Evolutionary conservation across 164 flowering plant genomes (phyloP), one percentile per base, ranked within the genome.

Genomic region (Tetracentron sinense): DNA sequence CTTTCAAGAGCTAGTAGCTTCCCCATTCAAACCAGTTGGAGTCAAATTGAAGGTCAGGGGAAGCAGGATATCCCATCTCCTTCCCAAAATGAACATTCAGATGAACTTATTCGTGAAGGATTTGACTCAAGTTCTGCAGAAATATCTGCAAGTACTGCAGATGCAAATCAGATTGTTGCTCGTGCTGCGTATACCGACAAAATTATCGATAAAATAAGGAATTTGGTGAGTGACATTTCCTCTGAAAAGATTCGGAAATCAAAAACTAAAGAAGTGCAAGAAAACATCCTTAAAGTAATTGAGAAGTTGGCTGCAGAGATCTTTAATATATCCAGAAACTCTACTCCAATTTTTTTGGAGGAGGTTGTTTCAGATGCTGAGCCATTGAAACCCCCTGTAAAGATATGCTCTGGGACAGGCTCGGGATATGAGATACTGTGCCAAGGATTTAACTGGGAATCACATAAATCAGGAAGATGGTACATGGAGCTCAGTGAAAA

Each of bases 381-480:
- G 72, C 64, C 31, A 51, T 16, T 57, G 30, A 54, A 73, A 68
- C 79, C 83, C 31, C 79, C 83, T 61, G 66, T 61, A 23, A 73
- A 77, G 65, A 56, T 83, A 61, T 61, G 70, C 76, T 75, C 96
- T 29, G 99, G 96, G 46, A 91, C 96, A 51, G 99, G 99, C 16
- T 71, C 96, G 22, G 99, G 99, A 12, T 89, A 66, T 77, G 99
- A 94, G 70, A 83, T 94, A 74, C 71, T 94, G 42, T 92, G 95
- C 74, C 99, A 94, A 80, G 99, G 96, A 21, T 94, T 94, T 76
- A 94, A 91, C 67, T 94, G 99, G 99, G 99, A 94, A 73, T 91
- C 99, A 54, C 83, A 94, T 74, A 91, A 88, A 75, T 88, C 96
- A 71, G 86, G 97, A 62, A 86, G 79, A 74, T 94, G 99, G 99